Evolutionary conservation across 179 eudicot genomes (phyloP).

Genomic region (Patellifolia procumbens): DNA sequence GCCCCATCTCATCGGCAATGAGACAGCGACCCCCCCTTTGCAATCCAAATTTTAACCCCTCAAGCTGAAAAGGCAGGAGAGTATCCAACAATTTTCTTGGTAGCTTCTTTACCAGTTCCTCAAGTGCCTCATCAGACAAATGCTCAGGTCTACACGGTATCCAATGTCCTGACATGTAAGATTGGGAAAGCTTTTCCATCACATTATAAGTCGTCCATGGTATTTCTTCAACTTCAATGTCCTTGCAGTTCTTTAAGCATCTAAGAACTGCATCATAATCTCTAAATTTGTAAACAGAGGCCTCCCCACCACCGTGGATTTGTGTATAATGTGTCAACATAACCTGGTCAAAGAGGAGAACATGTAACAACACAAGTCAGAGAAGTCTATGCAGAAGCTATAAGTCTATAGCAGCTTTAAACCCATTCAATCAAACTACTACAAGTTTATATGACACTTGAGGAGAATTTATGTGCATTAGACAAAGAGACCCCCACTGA

Average conservation of each 20-base stretch:
- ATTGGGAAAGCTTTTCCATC: constrained; percentile 60
- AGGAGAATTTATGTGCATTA: background rate
- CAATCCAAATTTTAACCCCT: constrained; percentile 81
- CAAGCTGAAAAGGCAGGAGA: constrained; percentile 83
- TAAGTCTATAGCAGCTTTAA: background rate
- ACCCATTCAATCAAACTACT: background rate
- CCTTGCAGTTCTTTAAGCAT: constrained; percentile 67
- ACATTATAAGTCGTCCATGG: constrained; percentile 93
- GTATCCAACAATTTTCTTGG: constrained; percentile 58
- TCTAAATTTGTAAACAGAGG: constrained; percentile 71
- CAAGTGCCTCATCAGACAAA: constrained; percentile 76
- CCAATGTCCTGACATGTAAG: constrained; percentile 62
- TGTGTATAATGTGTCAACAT: constrained; percentile 73
- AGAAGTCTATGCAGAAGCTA: background rate
- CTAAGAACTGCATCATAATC: constrained; percentile 72
- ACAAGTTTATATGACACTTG: background rate
- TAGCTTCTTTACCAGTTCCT: constrained; percentile 61
- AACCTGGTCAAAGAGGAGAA: constrained; percentile 46
- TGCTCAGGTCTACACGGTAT: constrained; percentile 93
- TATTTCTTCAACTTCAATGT: constrained; percentile 75
- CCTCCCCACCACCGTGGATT: constrained; percentile 68
- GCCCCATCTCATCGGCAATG: constrained; percentile 99
- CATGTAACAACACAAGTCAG: background rate
- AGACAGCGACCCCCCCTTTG: constrained; percentile 96
- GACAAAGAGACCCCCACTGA: background rate